Evolutionary conservation across 352 stramenopile genomes (phyloP), one percentile per base, ranked within the genome.

Genomic region (Globisporangium alternatum): DNA sequence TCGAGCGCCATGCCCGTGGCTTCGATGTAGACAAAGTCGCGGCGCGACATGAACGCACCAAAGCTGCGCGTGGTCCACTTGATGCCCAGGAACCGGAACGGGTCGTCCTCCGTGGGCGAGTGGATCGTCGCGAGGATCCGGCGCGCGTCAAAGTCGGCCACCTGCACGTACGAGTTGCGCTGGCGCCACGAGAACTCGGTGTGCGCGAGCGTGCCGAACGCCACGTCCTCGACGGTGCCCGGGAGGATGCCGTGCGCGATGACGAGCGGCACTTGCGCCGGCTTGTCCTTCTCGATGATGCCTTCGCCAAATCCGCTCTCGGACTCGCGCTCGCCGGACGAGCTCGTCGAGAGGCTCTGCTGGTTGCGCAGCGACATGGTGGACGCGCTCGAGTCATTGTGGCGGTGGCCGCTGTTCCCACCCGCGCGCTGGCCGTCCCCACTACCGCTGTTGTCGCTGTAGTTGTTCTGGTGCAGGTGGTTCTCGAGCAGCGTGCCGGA

Each of bases 11-110:
- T 58, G 22, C 62, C 60, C 22, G 62, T 68, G 33, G 62, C 54
- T 31, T 68, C 62, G 19, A 64, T 45, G 68, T 63, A 39, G 55
- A 70, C 28, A 70, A 78, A 55, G 51, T 86, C 77, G 1, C 77
- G 77, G 30, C 71, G 73, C 33, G 70, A 73, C 49, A 78, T 67
- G 56, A 83, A 75, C 17, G 73, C n/a, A 2, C 61, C 63, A 31
- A 83, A 72, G 45, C 67, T 41, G 5, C 66, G 66, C 1, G 64
- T 71, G 31, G 65, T 62, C 78, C 78, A 84, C 48, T 87, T 84
- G 64, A 87, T 72, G 5, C 71, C 76, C 7, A 87, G 65, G 35
- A 75, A 84, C 8, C 70, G 76, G 65, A 84, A 87, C 39, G 78
- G 78, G 43, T 87, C 78, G 35, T 81, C 76, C 7, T 72, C 62